Conservation (phyloP, 1,139 yeast species). For the Suhomyces wounanorum region DNA sequence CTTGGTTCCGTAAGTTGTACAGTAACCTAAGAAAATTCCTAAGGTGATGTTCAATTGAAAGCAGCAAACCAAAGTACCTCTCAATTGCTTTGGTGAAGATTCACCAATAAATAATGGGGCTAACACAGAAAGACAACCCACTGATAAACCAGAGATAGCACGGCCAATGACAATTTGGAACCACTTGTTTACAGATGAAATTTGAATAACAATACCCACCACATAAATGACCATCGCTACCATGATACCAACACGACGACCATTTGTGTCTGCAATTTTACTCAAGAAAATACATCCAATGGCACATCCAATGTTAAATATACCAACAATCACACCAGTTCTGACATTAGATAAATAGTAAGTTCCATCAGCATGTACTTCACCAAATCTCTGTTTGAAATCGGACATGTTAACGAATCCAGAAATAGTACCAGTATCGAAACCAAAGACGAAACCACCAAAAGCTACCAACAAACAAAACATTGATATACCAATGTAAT, state of each 20-base stretch:
- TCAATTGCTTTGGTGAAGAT: constrained; percentile 25
- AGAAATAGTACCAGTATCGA: constrained; percentile 37
- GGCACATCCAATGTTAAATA: constrained; percentile 30
- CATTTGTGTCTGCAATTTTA: constrained; percentile 24
- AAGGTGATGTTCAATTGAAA: constrained; percentile 28
- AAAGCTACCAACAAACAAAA: constrained; percentile 27
- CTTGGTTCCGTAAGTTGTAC: constrained; percentile 25
- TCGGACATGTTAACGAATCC: constrained; percentile 28
- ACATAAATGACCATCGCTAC: constrained; percentile 25
- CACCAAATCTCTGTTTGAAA: constrained; percentile 22
- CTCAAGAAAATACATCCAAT: constrained; percentile 25
- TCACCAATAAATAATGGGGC: constrained; percentile 29
- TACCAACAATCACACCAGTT: constrained; percentile 42
- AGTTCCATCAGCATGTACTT: constrained; percentile 19
- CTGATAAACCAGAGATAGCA: constrained; percentile 27
- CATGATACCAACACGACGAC: constrained; percentile 27
- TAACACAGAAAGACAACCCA: constrained; percentile 26
- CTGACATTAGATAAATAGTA: constrained; percentile 42
- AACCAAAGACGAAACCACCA: constrained; percentile 30
- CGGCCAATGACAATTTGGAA: constrained; percentile 55
- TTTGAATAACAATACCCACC: constrained; percentile 26
- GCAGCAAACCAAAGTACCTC: constrained; percentile 30
- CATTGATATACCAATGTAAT: constrained; percentile 20
- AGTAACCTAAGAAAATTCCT: constrained; percentile 51
- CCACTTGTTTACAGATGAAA: constrained; percentile 37